A percentile compares a stretch with the other conserved stretches of the same genome.
phyloP scores from a whole-genome alignment of 805 yeast genomes.

The Kodamaea restingae region DNA sequence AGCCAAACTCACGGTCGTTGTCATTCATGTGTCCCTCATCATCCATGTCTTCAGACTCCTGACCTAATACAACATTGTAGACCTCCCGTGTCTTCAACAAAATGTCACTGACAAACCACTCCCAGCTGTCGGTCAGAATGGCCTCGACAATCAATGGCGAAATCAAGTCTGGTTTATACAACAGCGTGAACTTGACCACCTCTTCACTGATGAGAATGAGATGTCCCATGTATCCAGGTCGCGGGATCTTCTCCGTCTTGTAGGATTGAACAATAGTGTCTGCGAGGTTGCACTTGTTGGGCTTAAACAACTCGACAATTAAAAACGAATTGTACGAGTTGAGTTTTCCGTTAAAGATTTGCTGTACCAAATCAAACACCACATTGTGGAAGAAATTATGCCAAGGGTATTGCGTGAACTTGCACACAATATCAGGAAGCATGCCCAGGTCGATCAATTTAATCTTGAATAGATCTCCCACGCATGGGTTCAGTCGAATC shows the following conservation, averaged over 20 bases:
- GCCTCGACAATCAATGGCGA: conserved; percentile 33
- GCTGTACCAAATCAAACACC: conserved; percentile 94
- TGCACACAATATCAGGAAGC: conserved; percentile 59
- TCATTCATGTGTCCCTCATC: conserved; percentile 9
- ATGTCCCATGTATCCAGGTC: conserved; percentile 97
- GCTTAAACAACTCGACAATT: conserved; percentile 26
- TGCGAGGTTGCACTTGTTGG: conserved; percentile 41
- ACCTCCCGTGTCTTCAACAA: conserved; percentile 50
- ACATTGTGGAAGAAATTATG: conserved; percentile 96
- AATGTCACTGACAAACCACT: conserved; percentile 46
- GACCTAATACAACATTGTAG: conserved; percentile 55
- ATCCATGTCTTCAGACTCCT: conserved; percentile 22
- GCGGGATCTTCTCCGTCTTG: conserved; percentile 46
- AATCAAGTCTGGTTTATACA: conserved; percentile 56
- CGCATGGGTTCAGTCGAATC: conserved; percentile 55
- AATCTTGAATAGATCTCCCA: conserved; percentile 86
- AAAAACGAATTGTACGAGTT: conserved; percentile 73
- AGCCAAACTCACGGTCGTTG: conserved; percentile 17
- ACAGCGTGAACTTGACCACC: conserved; percentile 78
- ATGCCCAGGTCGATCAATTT: conserved; percentile 72
- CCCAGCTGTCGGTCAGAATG: conserved; percentile 42
- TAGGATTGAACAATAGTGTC: conserved; percentile 34
- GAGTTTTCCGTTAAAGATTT: conserved; percentile 85
- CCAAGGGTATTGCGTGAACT: conserved; percentile 90
- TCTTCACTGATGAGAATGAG: conserved; percentile 91